A percentile compares a stretch with the other conserved stretches of the same genome.
Evolutionary conservation across 1,284 basidiomycete species (phyloP).

Genomic region (Marasmius sp.): DNA sequence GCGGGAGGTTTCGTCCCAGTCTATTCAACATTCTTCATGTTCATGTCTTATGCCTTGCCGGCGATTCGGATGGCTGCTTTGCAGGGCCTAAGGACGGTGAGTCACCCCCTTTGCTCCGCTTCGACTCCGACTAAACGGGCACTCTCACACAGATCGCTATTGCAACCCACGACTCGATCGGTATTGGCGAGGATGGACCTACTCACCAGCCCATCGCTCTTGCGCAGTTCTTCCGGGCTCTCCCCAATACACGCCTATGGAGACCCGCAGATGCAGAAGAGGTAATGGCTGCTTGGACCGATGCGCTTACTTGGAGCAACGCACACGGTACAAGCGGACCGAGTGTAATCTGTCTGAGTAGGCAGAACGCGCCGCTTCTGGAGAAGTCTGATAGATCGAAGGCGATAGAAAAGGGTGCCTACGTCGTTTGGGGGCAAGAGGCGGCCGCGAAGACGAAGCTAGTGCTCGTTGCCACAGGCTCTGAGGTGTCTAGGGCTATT

Average conservation of each 20-base stretch:
- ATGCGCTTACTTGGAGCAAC: slow-evolving; percentile 14
- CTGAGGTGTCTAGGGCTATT: slow-evolving; percentile 64
- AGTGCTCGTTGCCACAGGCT: slow-evolving; percentile 68
- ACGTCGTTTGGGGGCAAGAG: slow-evolving; percentile 58
- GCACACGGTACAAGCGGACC: slow-evolving; percentile 56
- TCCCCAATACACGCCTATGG: slow-evolving; percentile 65
- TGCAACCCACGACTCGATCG: slow-evolving; percentile 68
- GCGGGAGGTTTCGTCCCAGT: not conserved
- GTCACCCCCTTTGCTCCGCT: too few species aligned
- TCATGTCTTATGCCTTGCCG: slow-evolving; percentile 69
- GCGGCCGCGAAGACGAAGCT: slow-evolving; percentile 46
- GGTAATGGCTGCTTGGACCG: slow-evolving; percentile 7
- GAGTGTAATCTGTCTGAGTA: slow-evolving; percentile 61
- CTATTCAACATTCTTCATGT: slow-evolving; percentile 42
- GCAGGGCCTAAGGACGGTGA: slow-evolving; percentile 50
- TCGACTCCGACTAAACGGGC: too few species aligned
- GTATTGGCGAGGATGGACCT: slow-evolving; percentile 74
- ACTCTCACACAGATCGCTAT: slow-evolving; percentile 51
- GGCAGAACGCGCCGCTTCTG: slow-evolving; percentile 74
- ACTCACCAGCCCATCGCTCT: slow-evolving; percentile 73
- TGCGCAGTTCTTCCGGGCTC: slow-evolving; percentile 42
- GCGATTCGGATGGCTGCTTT: slow-evolving; percentile 72
- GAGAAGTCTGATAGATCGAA: slow-evolving; percentile 67
- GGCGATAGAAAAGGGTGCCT: slow-evolving; percentile 61
- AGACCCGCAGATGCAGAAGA: slow-evolving; percentile 19